A percentile compares a stretch with the other conserved stretches of the same genome.
phyloP scores from a whole-genome alignment of 2,329 filamentous ascomycete species.

The Fonsecaea nubica region DNA sequence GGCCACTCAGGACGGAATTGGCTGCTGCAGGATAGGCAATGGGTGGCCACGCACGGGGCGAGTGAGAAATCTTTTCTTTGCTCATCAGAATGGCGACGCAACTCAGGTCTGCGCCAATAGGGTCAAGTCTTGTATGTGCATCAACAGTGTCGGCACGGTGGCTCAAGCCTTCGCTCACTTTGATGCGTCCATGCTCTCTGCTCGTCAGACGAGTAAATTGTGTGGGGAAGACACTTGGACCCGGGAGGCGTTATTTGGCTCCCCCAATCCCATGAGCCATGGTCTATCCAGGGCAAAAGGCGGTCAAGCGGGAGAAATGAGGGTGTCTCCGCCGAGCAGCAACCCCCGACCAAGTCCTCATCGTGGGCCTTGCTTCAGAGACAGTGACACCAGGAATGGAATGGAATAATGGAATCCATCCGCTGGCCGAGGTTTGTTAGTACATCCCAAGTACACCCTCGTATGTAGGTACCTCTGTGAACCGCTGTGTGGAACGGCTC shows the following conservation, averaged over 20 bases:
- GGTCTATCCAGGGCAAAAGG: slow-evolving; percentile 23
- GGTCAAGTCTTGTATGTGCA: slow-evolving; percentile 17
- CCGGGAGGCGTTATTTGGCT: slow-evolving; percentile 14
- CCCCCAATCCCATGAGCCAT: slow-evolving; percentile 26
- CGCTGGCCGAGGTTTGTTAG: background rate
- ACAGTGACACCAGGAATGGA: slow-evolving; percentile 4
- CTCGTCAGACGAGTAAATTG: slow-evolving; percentile 24
- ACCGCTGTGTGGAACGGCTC: background rate
- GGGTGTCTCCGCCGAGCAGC: background rate
- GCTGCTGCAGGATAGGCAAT: slow-evolving; percentile 12
- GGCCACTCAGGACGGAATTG: slow-evolving; percentile 3
- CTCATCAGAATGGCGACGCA: slow-evolving; percentile 11
- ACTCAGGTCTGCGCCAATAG: slow-evolving; percentile 20
- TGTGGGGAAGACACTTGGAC: slow-evolving; percentile 25
- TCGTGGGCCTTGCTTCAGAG: background rate
- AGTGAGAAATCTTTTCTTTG: slow-evolving; percentile 18
- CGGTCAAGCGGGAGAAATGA: slow-evolving; percentile 29
- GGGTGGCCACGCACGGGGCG: slow-evolving; percentile 5
- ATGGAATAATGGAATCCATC: background rate
- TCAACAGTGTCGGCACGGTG: slow-evolving; percentile 14
- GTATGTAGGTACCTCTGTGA: background rate
- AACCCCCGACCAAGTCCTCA: background rate
- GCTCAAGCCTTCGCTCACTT: slow-evolving; percentile 1
- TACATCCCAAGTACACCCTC: no score
- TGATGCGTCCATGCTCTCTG: slow-evolving; percentile 18